Base-by-base conservation (phyloP, 1,284 basidiomycete genomes). In the Melanopsichium pennsylvanicum region DNA sequence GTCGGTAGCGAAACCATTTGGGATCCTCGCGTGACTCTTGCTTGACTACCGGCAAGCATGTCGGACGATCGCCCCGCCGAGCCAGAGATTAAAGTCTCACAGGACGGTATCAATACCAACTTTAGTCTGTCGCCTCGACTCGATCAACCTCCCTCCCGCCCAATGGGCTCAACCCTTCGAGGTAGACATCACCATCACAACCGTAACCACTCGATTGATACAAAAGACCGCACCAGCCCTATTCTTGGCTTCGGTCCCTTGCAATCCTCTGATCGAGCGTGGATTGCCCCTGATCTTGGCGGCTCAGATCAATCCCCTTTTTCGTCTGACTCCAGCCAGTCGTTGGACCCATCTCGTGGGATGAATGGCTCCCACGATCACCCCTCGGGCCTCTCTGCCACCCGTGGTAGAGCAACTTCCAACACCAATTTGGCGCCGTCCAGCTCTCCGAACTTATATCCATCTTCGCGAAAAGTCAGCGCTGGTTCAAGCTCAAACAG, bases 201-300 rank as follows among this genome's bases (percentile, higher is more conserved):
- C 16, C 60, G 67, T 38, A 63, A 55, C 18, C 67, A 70, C 31
- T 70, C 67, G 12, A 70, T 70, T 43, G 67, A 70, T 41, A 70
- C 67, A 26, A 70, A 70, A 31, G 67, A 70, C 25, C 60, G 67
- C 38, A 70, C 67, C 29, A 70, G 67, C 27, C 67, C 61, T n/a
- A 70, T 64, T 12, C 33, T 70, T n/a, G 67, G 67, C 12, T 63
- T 70, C 22, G 66, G 60, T 4, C 60, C 59, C 18, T 38, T 60
- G 48, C 60, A 70, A 26, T 43, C 56, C 12, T 36, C 52, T 11
- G 66, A 58, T 21, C 46, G 48, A 25, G 37, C 52, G 5, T 61
- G 64, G 64, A 42, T 44, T 18, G 42, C 47, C 8, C 36, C 64
- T 22, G 64, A 68, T 6, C 25, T 37, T 18, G 47, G 45, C 7